phyloP scores from a whole-genome alignment of 352 stramenopile species.

The Phytophthora sojae region DNA sequence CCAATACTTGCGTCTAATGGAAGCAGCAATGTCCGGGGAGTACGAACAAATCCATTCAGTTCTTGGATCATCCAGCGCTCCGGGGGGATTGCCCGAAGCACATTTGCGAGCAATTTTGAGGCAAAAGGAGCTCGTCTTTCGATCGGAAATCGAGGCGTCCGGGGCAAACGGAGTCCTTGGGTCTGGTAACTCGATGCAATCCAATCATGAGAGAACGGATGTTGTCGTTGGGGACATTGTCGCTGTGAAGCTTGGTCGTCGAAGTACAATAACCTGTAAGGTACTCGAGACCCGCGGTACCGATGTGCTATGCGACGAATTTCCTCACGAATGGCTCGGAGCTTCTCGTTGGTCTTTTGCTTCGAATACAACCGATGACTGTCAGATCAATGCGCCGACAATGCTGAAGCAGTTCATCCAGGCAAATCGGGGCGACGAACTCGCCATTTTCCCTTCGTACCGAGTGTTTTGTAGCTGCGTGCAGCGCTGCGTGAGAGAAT shows the following conservation, averaged over 20 bases:
- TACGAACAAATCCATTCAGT: conserved; percentile 18
- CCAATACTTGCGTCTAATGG: conserved; percentile 45
- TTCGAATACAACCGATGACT: neutral
- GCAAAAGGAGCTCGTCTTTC: conserved; percentile 38
- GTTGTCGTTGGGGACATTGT: conserved; percentile 31
- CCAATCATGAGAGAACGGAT: neutral
- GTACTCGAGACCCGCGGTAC: conserved; percentile 22
- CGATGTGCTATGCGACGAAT: conserved; percentile 27
- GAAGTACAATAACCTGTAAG: conserved; percentile 13
- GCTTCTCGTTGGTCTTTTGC: conserved; percentile 32
- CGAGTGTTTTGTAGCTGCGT: too few species aligned
- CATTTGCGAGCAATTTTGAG: conserved; percentile 46
- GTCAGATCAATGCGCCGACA: too few species aligned
- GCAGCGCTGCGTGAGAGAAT: conserved; percentile 37
- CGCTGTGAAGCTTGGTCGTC: conserved; percentile 11
- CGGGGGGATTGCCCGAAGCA: conserved; percentile 12
- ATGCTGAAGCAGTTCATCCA: too few species aligned
- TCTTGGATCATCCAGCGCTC: neutral
- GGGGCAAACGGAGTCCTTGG: conserved; percentile 1
- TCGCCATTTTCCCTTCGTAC: too few species aligned
- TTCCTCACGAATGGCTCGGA: conserved; percentile 35
- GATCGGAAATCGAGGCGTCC: conserved; percentile 31
- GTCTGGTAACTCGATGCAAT: neutral
- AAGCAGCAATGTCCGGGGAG: too few species aligned
- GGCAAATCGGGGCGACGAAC: too few species aligned